Base-by-base conservation (phyloP, 768 basidiomycete genomes). In the Pisolithus sp. region DNA sequence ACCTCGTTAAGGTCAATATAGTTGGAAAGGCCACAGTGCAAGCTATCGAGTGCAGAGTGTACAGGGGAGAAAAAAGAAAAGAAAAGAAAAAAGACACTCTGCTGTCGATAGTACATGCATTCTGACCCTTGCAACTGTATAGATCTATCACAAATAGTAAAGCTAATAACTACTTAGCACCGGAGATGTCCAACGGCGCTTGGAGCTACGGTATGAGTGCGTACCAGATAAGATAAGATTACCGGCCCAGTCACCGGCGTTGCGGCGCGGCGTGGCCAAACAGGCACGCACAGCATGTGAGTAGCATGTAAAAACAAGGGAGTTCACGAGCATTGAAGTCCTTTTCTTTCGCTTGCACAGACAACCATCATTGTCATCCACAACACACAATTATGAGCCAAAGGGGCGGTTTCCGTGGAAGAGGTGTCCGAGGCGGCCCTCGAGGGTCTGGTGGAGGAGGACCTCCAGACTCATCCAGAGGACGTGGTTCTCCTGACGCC, bases 391-490 rank as follows among this genome's bases (percentile, higher is more conserved):
- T 23, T 9, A 72, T 73, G 71, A 65, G 69, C 66, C 57, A 68
- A 70, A 71, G 71, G 47, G 66, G 73, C 34, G 64, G 65, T 24
- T 52, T 47, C 30, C 46, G 55, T 37, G 68, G 64, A 24, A 51
- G 62, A 26, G 63, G 66, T 23, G 52, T 62, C 37, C 55, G 55
- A 5, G 56, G 55, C 13, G 53, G 45, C 41, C 41, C 42, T 39
- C 60, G 67, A 38, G 62, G 68, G 13, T 60, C 64, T 39, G 60
- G 66, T 47, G 68, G 71, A 34, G 57, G 71, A 34, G 68, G 73
- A 44, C 62, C 54, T 51, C 55, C 61, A 6, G 60, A 64, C 51
- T 15, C 49, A 31, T 55, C 39, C 7, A 58, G 60, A 38, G 64
- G 65, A 50, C 61, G 64, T 45, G 59, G 62, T 45, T 62, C 58